These are phyloP conservation scores for Podaxis carcinomalis DNA, from an alignment of 768 basidiomycete genomes.

Conservation along the genomic window DNA sequence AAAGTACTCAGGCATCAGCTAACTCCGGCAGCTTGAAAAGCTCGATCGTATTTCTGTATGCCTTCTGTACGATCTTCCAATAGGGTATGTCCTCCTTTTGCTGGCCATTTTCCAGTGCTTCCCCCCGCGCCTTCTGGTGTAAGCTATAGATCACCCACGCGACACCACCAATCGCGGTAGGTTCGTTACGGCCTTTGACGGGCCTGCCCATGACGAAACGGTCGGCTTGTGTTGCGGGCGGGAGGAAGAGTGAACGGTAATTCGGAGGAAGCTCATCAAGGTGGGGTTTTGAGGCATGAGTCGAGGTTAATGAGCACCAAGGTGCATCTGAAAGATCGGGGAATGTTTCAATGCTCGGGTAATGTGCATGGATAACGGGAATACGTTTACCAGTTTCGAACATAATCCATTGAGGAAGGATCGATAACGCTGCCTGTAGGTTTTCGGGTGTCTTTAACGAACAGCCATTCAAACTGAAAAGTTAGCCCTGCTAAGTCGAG, in stretches of 20 bases:
- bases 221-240: slow-evolving; percentile 49
- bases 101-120: neutral
- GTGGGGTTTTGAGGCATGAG: slow-evolving; percentile 55
- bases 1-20: neutral
- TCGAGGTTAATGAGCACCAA: slow-evolving; percentile 68
- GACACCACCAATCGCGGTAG: slow-evolving; percentile 57
- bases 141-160: slow-evolving; percentile 65
- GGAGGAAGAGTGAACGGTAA: slow-evolving; percentile 47
- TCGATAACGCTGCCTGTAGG: slow-evolving; percentile 45
- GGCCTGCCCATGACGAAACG: slow-evolving; percentile 52
- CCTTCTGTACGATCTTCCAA: slow-evolving; percentile 6
- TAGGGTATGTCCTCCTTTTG: slow-evolving; percentile 2
- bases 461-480: slow-evolving; percentile 64
- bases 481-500: neutral
- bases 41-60: slow-evolving; percentile 5
- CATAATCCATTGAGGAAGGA: slow-evolving; percentile 59
- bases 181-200: slow-evolving; percentile 80
- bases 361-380: neutral
- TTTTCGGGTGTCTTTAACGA: slow-evolving; percentile 71
- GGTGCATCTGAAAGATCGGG: slow-evolving; percentile 47
- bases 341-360: neutral
- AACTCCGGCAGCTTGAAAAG: slow-evolving; percentile 5
- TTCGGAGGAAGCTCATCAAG: slow-evolving; percentile 42
- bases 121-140: slow-evolving; percentile 27
- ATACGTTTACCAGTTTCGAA: slow-evolving; percentile 66